These are phyloP conservation scores for Oenanthe sinensis DNA, from an alignment of 129 eudicot genomes.

Conservation along the genomic window DNA sequence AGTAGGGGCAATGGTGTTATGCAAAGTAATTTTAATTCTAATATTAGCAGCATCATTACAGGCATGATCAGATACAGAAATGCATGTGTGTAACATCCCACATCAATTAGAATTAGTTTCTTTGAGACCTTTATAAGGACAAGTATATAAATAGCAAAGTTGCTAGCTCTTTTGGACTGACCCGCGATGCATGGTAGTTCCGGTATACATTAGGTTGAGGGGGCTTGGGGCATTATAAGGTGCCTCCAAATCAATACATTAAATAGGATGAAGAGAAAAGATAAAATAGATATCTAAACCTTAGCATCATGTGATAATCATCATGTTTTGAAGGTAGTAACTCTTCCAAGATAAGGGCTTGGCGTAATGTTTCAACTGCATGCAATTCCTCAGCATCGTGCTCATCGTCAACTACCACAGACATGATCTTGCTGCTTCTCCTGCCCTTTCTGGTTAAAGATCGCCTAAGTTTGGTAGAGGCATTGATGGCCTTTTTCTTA, in stretches of 20 bases:
- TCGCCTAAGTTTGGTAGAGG: conserved; percentile 67
- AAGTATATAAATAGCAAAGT: no score
- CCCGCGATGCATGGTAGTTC: no score
- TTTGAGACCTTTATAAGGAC: no score
- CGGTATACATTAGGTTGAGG: no score
- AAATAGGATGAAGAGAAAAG: background rate
- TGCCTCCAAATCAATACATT: background rate
- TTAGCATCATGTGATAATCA: conserved; percentile 77
- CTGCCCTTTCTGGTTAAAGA: conserved; percentile 68
- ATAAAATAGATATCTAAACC: conserved; percentile 22
- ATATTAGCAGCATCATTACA: background rate
- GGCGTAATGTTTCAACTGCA: conserved; percentile 82
- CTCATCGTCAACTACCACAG: conserved; percentile 70
- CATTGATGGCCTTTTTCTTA: conserved; percentile 64
- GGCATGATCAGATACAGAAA: background rate
- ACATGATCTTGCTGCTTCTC: conserved; percentile 49
- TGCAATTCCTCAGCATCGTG: conserved; percentile 75
- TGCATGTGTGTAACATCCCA: background rate
- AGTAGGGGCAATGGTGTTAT: background rate
- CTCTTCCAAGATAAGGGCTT: conserved; percentile 69
- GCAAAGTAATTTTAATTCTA: background rate
- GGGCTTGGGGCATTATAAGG: no score
- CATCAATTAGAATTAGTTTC: no score
- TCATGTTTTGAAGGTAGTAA: conserved; percentile 80
- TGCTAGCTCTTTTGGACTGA: no score